Percentiles rank a stretch among this genome's conserved stretches.
These are phyloP conservation scores for Cylindrodendrum hubeiense DNA, from an alignment of 2,329 filamentous ascomycete species.

Conservation along the genomic window DNA sequence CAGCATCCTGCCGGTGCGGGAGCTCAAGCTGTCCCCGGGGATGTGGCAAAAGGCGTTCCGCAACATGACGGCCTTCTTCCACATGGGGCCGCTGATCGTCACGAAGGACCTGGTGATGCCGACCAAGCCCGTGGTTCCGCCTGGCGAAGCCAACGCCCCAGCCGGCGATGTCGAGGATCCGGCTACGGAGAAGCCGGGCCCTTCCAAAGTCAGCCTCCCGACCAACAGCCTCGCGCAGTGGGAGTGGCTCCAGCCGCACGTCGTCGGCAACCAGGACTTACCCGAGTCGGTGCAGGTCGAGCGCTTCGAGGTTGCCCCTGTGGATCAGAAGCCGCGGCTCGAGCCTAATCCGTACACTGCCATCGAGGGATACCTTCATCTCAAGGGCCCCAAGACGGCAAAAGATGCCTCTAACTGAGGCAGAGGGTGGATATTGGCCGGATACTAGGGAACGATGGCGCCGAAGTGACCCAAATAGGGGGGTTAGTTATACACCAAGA, in stretches of 20 bases:
- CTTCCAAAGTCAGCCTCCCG: neutral
- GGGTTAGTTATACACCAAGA: no score
- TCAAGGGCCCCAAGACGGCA: neutral
- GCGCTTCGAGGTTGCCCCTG: neutral
- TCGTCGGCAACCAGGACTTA: neutral
- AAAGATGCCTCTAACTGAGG: neutral
- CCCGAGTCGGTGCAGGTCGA: neutral
- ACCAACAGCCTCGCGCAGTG: neutral
- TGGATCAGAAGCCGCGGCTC: neutral
- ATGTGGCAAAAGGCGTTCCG: conserved; percentile 52
- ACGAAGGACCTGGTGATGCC: conserved; percentile 24
- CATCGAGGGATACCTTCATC: neutral
- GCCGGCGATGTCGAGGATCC: no score
- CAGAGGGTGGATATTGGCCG: neutral
- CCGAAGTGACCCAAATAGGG: no score
- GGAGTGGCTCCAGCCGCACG: neutral
- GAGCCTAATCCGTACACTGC: neutral
- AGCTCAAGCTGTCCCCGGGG: conserved; percentile 50
- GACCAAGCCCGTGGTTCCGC: no score
- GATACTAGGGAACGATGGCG: no score
- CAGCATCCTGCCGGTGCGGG: conserved; percentile 46
- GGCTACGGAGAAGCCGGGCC: neutral
- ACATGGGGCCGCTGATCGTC: conserved; percentile 50
- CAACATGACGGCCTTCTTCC: conserved; percentile 56
- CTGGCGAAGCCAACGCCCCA: no score